Conservation (phyloP, 139 green algal species). For the Chlorella sp. region DNA sequence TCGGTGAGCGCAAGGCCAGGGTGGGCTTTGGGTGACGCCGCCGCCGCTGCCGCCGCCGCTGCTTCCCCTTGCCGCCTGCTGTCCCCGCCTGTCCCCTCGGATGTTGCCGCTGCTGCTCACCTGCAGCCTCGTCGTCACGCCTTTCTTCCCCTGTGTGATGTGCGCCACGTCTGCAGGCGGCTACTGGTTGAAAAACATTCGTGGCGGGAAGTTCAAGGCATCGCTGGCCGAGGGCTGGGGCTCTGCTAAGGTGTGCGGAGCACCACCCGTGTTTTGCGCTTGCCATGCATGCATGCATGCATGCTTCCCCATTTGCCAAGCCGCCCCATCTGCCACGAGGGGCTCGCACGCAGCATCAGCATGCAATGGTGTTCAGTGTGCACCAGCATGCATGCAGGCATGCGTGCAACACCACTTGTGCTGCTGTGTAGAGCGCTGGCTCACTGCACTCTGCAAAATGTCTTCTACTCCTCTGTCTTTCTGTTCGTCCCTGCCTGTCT, state of each 20-base stretch:
- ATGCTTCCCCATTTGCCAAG: neutral
- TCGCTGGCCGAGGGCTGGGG: constrained; percentile 50
- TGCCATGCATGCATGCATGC: neutral
- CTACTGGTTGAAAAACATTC: constrained; percentile 50
- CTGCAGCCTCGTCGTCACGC: neutral
- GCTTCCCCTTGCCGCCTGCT: no score
- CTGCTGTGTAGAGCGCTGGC: neutral
- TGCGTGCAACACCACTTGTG: neutral
- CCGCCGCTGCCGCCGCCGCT: neutral
- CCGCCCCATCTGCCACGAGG: no score
- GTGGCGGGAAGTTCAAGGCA: constrained; percentile 33
- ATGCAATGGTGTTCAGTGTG: no score
- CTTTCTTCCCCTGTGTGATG: neutral
- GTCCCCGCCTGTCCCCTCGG: no score
- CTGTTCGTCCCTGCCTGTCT: no score
- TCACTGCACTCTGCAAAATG: no score
- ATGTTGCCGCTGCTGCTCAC: neutral
- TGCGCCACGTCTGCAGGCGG: constrained; percentile 5
- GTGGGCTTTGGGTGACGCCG: neutral
- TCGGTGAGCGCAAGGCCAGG: constrained; percentile 45
- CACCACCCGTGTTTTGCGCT: neutral
- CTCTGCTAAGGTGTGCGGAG: constrained; percentile 51
- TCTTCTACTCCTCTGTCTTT: no score
- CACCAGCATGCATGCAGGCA: no score
- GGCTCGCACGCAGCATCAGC: no score